Evolutionary conservation across 2,329 filamentous ascomycete species (phyloP).

Genomic region (Apiospora hydei): DNA sequence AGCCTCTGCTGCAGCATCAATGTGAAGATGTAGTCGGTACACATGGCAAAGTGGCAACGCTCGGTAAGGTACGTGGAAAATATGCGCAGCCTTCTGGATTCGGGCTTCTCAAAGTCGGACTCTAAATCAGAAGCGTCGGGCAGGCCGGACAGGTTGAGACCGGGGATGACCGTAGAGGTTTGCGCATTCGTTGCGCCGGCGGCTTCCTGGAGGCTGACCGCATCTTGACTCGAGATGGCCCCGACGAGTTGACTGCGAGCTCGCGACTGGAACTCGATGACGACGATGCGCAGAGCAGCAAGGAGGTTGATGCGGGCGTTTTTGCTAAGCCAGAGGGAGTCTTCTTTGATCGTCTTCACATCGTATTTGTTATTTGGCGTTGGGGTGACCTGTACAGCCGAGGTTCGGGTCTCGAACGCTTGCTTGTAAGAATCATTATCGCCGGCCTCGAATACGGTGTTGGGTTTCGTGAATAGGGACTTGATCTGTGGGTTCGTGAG

Average conservation of each 20-base stretch:
- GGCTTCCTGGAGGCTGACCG: slow-evolving; percentile 75
- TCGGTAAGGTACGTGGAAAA: slow-evolving; percentile 76
- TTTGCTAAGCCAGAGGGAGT: slow-evolving; percentile 86
- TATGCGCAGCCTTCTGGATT: slow-evolving; percentile 71
- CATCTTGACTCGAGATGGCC: slow-evolving; percentile 79
- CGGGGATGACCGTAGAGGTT: slow-evolving; percentile 62
- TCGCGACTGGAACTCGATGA: slow-evolving; percentile 85
- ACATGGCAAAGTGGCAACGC: slow-evolving; percentile 71
- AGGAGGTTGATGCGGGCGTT: slow-evolving; percentile 81
- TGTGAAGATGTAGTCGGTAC: slow-evolving; percentile 62
- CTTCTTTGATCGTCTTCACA: slow-evolving; percentile 81
- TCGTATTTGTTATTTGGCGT: slow-evolving; percentile 72
- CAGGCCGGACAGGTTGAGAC: slow-evolving; percentile 55
- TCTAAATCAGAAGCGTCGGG: slow-evolving; percentile 63
- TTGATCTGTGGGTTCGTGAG: slow-evolving; percentile 74
- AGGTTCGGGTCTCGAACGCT: slow-evolving; percentile 83
- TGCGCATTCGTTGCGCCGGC: slow-evolving; percentile 69
- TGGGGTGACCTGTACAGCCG: slow-evolving; percentile 83
- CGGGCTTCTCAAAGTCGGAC: slow-evolving; percentile 67
- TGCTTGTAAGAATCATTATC: slow-evolving; percentile 41
- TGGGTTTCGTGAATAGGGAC: slow-evolving; percentile 71
- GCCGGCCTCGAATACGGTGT: slow-evolving; percentile 70
- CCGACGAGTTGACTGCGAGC: slow-evolving; percentile 75
- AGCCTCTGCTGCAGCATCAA: slow-evolving; percentile 53
- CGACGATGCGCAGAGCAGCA: slow-evolving; percentile 78